Conservation (phyloP, 2,329 filamentous ascomycete species). For the Gyromitra esculenta region DNA sequence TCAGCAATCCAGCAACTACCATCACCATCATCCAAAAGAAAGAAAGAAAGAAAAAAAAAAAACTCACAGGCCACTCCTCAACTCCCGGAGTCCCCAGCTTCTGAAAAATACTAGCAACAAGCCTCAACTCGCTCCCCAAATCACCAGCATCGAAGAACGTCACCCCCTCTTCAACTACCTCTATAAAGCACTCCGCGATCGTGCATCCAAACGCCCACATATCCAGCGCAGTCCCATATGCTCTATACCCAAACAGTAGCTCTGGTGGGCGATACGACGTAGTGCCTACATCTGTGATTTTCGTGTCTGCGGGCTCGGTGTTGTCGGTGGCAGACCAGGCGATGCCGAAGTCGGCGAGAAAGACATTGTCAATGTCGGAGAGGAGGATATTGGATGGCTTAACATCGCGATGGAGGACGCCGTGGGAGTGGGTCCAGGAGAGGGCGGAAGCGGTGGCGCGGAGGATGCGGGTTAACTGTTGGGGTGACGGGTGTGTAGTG, state of each 20-base stretch:
- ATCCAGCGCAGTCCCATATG: slow-evolving; percentile 78
- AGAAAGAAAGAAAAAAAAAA: background rate
- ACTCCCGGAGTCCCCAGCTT: slow-evolving; percentile 85
- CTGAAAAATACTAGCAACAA: slow-evolving; percentile 92
- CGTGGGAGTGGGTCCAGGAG: slow-evolving; percentile 73
- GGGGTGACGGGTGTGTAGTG: slow-evolving; percentile 61
- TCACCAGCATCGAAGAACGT: slow-evolving; percentile 87
- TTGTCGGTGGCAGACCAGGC: slow-evolving; percentile 77
- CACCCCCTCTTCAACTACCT: slow-evolving; percentile 55
- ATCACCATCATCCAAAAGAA: slow-evolving; percentile 37
- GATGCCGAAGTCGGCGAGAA: slow-evolving; percentile 90
- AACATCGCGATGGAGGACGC: slow-evolving; percentile 90
- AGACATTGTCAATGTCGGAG: slow-evolving; percentile 72
- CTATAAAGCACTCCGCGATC: slow-evolving; percentile 74
- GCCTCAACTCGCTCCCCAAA: slow-evolving; percentile 87
- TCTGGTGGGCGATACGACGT: slow-evolving; percentile 92
- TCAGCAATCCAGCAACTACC: slow-evolving; percentile 59
- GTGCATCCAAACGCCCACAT: slow-evolving; percentile 90
- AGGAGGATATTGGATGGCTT: slow-evolving; percentile 92
- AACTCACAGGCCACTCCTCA: slow-evolving; percentile 79
- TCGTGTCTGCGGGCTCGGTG: slow-evolving; percentile 71
- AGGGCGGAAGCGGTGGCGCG: slow-evolving; percentile 61
- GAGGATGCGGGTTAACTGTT: slow-evolving; percentile 2
- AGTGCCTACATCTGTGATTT: slow-evolving; percentile 93
- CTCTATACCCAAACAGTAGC: slow-evolving; percentile 81